A percentile compares a stretch with the other conserved stretches of the same genome.
Conservation (phyloP, 108 stramenopile genomes). For the Nitzschia sp. region DNA sequence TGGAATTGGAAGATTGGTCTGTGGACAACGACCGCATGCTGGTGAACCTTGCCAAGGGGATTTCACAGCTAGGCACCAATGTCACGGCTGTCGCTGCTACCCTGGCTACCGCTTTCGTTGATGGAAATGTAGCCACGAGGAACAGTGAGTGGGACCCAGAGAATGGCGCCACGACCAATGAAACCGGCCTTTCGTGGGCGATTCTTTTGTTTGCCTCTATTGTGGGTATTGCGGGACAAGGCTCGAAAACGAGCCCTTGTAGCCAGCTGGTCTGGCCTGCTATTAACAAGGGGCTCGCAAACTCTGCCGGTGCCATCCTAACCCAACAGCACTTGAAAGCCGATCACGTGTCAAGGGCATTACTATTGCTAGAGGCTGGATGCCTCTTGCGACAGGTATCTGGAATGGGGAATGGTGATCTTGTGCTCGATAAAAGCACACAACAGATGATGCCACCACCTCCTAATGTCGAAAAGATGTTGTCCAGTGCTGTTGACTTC, state of each 20-base stretch:
- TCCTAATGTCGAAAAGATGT: conserved; percentile 61
- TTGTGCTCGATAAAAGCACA: conserved; percentile 54
- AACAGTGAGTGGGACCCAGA: conserved; percentile 37
- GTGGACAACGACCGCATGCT: conserved; percentile 27
- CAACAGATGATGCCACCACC: conserved; percentile 73
- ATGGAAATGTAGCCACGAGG: conserved; percentile 14
- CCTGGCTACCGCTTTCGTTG: conserved; percentile 39
- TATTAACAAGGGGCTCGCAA: conserved; percentile 67
- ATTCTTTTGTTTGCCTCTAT: conserved; percentile 35
- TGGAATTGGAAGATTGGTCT: conserved; percentile 29
- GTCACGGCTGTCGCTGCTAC: conserved; percentile 16
- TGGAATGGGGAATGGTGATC: conserved; percentile 82
- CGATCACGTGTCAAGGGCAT: conserved; percentile 44
- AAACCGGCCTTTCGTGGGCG: conserved; percentile 43
- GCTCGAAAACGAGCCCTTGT: conserved; percentile 18
- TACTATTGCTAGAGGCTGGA: conserved; percentile 73
- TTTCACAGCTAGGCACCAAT: neutral
- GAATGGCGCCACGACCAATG: conserved; percentile 35
- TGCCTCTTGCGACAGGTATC: conserved; percentile 57
- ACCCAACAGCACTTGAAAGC: conserved; percentile 27
- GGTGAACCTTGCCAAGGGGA: conserved; percentile 8
- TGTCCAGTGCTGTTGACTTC: conserved; percentile 62
- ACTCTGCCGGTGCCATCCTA: conserved; percentile 27
- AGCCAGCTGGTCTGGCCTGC: conserved; percentile 77
- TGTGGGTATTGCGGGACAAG: conserved; percentile 30